Evolutionary conservation across 192 early-diverging fungal species (phyloP).

Genomic region (Helicostylum pulchrum): DNA sequence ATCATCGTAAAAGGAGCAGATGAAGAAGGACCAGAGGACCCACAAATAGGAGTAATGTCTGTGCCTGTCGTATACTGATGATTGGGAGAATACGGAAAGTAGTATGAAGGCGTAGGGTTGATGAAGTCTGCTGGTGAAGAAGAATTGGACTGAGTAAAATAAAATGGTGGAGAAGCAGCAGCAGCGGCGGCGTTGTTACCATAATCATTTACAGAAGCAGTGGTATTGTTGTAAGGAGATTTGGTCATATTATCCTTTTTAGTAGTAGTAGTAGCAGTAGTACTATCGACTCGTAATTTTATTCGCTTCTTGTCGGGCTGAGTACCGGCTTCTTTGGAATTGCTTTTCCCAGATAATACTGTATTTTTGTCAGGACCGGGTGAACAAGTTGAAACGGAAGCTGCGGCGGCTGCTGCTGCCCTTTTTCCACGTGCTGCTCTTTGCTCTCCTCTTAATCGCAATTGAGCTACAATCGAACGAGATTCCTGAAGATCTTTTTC

Average conservation of each 20-base stretch:
- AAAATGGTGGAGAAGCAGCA: not conserved
- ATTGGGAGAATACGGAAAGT: not conserved
- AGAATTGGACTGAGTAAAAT: not conserved
- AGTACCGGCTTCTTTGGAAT: not conserved
- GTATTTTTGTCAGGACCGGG: not conserved
- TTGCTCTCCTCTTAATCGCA: slow-evolving; percentile 35
- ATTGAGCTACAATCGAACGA: slow-evolving; percentile 33
- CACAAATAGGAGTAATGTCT: not conserved
- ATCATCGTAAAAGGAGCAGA: not conserved
- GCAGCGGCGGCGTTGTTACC: no score
- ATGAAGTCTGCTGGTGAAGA: not conserved
- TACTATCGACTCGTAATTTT: not conserved
- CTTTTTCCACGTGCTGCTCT: slow-evolving; percentile 25
- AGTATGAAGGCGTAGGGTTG: not conserved
- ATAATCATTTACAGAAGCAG: no score
- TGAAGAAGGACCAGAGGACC: not conserved
- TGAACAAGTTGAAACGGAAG: not conserved
- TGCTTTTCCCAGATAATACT: not conserved
- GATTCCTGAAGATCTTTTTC: slow-evolving; percentile 40
- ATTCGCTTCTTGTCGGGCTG: not conserved
- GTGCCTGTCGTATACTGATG: not conserved
- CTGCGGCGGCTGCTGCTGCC: slow-evolving; percentile 18
- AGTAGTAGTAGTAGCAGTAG: no score
- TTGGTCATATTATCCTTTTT: not conserved
- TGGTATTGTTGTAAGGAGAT: no score